phyloP scores from a whole-genome alignment of 2,329 filamentous ascomycete species.

The Albophoma yamanashiensis region DNA sequence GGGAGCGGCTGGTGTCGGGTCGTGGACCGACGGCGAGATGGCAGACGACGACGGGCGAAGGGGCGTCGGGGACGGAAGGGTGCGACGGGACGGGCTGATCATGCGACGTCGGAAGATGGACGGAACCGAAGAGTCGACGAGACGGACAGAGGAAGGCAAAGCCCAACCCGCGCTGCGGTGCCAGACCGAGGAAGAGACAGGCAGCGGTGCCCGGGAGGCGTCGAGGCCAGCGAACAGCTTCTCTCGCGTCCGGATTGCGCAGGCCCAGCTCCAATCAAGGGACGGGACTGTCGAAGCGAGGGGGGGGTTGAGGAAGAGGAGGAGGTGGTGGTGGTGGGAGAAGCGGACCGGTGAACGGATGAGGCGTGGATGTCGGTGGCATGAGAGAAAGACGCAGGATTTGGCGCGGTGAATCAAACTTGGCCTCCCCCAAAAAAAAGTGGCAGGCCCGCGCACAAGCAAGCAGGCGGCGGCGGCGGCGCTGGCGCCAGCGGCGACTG shows the following conservation, averaged over 20 bases:
- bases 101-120: constrained; percentile 13
- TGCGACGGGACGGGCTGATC: constrained; percentile 14
- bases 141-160: constrained; percentile 2
- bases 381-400: constrained; percentile 15
- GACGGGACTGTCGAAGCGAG: constrained; percentile 3
- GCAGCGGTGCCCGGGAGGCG: constrained; percentile 1
- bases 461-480: not conserved
- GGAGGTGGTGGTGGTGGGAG: constrained; percentile 8
- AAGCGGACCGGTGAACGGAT: constrained; percentile 4
- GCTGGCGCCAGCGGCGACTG: not conserved
- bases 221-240: not conserved
- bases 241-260: not conserved
- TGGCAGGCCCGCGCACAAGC: constrained; percentile 9
- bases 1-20: constrained; percentile 5
- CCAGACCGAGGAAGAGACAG: constrained; percentile 5
- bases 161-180: constrained; percentile 13
- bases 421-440: constrained; percentile 11
- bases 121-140: not conserved
- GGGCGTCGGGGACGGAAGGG: constrained; percentile 17
- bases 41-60: constrained; percentile 16
- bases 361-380: constrained; percentile 14
- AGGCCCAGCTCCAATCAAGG: not conserved
- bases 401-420: constrained; percentile 18
- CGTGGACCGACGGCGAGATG: constrained; percentile 14
- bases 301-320: constrained; percentile 9